Evolutionary conservation across 495 filamentous ascomycete genomes (phyloP), one percentile per base, ranked within the genome.

Genomic region (Xylaria curta): DNA sequence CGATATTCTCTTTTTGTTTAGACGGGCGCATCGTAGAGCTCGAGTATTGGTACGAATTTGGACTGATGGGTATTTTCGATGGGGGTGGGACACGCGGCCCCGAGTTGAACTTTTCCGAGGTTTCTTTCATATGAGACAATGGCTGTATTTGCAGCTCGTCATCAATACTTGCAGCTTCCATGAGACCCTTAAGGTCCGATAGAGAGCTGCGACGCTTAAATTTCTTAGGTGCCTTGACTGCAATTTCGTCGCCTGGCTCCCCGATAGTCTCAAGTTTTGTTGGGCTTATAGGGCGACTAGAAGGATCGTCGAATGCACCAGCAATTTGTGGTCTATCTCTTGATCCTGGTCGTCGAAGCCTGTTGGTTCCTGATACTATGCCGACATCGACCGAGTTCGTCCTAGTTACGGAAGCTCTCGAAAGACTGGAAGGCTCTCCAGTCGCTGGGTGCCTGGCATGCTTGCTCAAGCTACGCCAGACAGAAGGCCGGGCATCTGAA

Each of bases 401-500:
- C 58, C 94, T 88, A 59, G 87, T 84, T 53, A 96, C 81, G 19
- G 89, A 88, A 9, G 82, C 87, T 78, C 89, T 94, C 0, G 90
- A 86, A 28, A 91, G 79, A 69, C 87, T 93, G 10, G 74, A 71
- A 66, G 75, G 80, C 68, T 91, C 90, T 4, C 82, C 85, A 15
- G 87, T 82, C 13, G 83, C 89, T 76, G 84, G 81, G 53, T 83
- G 82, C 44, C 87, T 85, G 65, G 87, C 89, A 76, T 89, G 91
- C 82, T 99, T 99, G 84, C 94, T 97, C 71, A 98, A 81, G 3
- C 90, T 97, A 70, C 96, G 89, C 88, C 95, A 93, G 38, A 98
- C 89, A 3, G 94, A 95, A 26, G 90, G 76, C 85, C 90, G 82
- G 44, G 82, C 88, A 73, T 95, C 93, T 24, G 85, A 62, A 66